These are phyloP conservation scores for Crinitomyces ghanaensis DNA, from an alignment of 805 yeast species.

Conservation along the genomic window DNA sequence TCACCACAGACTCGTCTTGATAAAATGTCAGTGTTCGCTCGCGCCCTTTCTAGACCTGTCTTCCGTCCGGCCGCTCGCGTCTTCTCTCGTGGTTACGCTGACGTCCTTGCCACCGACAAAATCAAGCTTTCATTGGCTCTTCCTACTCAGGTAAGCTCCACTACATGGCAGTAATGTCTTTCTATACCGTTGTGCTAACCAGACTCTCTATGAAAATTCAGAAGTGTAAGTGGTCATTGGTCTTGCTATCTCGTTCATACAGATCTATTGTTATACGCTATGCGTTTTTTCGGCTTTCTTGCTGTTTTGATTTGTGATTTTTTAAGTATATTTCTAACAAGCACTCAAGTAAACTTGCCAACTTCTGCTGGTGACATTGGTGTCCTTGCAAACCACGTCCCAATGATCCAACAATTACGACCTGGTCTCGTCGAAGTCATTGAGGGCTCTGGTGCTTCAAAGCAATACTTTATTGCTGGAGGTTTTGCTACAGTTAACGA, in stretches of 20 bases:
- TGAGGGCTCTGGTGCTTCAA: conserved; percentile 58
- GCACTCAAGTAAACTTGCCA: conserved; percentile 84
- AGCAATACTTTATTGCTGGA: conserved; percentile 84
- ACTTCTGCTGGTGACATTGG: conserved; percentile 94
- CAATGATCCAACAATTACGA: conserved; percentile 87
- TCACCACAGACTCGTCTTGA: no score
- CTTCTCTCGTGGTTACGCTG: conserved; percentile 71
- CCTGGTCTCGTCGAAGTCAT: conserved; percentile 94
- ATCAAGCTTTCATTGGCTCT: conserved; percentile 82
- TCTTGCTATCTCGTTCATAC: not conserved
- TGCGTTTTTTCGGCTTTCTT: conserved; percentile 1
- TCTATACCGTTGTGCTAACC: no score
- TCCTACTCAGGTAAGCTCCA: conserved; percentile 56
- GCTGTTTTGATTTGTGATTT: not conserved
- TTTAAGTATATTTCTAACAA: conserved; percentile 8
- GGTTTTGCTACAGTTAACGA: conserved; percentile 96
- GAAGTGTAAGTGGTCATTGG: conserved; percentile 23
- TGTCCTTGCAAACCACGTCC: conserved; percentile 95
- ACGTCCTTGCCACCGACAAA: conserved; percentile 59
- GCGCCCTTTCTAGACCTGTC: conserved; percentile 11
- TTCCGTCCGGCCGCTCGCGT: conserved; percentile 13
- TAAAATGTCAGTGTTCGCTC: conserved; percentile 12
- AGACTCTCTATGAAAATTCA: conserved; percentile 24
- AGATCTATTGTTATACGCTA: not conserved
- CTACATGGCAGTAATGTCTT: conserved; percentile 16